Evolutionary conservation across 2,329 filamentous ascomycete species (phyloP).

Genomic region (Dryadomyces quercus-mongolicae): DNA sequence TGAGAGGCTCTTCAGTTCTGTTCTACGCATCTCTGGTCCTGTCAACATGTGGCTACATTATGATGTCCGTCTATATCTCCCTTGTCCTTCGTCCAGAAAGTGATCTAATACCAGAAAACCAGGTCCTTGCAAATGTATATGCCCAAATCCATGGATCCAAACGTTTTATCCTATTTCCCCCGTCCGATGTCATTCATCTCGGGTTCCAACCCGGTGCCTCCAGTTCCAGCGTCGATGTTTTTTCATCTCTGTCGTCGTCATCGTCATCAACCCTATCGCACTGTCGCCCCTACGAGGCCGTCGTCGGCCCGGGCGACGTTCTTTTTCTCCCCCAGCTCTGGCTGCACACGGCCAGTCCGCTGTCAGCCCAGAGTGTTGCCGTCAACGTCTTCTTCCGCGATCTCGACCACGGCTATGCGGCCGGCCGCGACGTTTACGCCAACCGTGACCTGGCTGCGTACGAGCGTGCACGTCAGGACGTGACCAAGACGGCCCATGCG

Average conservation of each 20-base stretch:
- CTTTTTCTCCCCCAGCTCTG: slow-evolving; percentile 75
- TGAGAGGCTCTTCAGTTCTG: slow-evolving; percentile 62
- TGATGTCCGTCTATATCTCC: slow-evolving; percentile 41
- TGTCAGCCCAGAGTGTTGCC: slow-evolving; percentile 51
- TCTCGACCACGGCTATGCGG: slow-evolving; percentile 53
- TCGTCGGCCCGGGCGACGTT: slow-evolving; percentile 59
- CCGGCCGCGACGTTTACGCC: slow-evolving; percentile 74
- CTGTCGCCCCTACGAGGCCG: slow-evolving; percentile 55
- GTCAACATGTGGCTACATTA: slow-evolving; percentile 88
- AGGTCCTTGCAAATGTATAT: slow-evolving; percentile 81
- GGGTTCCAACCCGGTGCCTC: slow-evolving; percentile 66
- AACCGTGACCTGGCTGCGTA: slow-evolving; percentile 78
- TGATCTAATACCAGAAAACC: too few relatives aligned
- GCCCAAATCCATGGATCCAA: slow-evolving; percentile 69
- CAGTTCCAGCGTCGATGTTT: slow-evolving; percentile 66
- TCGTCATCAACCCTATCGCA: slow-evolving; percentile 26
- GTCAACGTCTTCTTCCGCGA: slow-evolving; percentile 86
- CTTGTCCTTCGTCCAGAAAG: background rate
- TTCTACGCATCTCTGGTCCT: slow-evolving; percentile 65
- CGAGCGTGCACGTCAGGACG: slow-evolving; percentile 64
- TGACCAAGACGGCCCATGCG: slow-evolving; percentile 51
- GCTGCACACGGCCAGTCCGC: slow-evolving; percentile 63
- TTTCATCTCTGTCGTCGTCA: slow-evolving; percentile 26
- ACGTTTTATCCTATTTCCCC: slow-evolving; percentile 65
- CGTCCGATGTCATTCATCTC: slow-evolving; percentile 57